These are phyloP conservation scores for Fragilaria crotonensis DNA, from an alignment of 108 stramenopile species.

Conservation along the genomic window DNA sequence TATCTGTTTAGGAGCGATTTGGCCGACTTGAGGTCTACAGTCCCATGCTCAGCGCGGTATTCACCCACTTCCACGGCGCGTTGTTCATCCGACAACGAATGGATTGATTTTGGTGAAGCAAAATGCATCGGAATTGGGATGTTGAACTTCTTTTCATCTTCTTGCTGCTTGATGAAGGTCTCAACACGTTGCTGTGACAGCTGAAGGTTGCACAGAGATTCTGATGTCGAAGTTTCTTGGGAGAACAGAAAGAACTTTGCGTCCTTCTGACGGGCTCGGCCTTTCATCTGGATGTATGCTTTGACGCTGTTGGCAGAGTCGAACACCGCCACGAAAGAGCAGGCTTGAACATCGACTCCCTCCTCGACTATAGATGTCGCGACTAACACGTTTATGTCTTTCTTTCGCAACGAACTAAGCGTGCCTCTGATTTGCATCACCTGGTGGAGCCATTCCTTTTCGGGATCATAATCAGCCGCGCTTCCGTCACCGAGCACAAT, in stretches of 20 bases:
- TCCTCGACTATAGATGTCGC: slow-evolving; percentile 68
- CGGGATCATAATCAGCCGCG: slow-evolving; percentile 9
- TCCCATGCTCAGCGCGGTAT: slow-evolving; percentile 18
- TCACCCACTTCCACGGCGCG: slow-evolving; percentile 25
- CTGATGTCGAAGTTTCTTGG: slow-evolving; percentile 7
- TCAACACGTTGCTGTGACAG: slow-evolving; percentile 31
- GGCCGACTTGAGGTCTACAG: slow-evolving; percentile 42
- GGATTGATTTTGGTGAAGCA: not conserved
- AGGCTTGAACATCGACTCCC: slow-evolving; percentile 61
- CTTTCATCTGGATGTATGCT: slow-evolving; percentile 71
- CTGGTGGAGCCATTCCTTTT: slow-evolving; percentile 32
- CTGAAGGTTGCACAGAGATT: slow-evolving; percentile 18
- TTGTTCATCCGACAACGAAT: slow-evolving; percentile 21
- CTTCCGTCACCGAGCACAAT: not conserved
- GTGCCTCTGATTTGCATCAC: slow-evolving; percentile 23
- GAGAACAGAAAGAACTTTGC: slow-evolving; percentile 51
- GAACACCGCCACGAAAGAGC: slow-evolving; percentile 52
- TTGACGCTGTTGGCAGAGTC: slow-evolving; percentile 39
- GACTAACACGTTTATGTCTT: slow-evolving; percentile 45
- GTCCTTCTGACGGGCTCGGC: slow-evolving; percentile 42
- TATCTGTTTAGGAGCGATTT: slow-evolving; percentile 53
- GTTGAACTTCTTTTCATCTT: too few species aligned
- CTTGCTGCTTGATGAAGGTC: slow-evolving; percentile 32
- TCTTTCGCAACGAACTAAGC: slow-evolving; percentile 28
- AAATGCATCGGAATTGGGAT: too few species aligned